These are phyloP conservation scores for Trifolium repens DNA, from an alignment of 306 rosid genomes.

Conservation along the genomic window DNA sequence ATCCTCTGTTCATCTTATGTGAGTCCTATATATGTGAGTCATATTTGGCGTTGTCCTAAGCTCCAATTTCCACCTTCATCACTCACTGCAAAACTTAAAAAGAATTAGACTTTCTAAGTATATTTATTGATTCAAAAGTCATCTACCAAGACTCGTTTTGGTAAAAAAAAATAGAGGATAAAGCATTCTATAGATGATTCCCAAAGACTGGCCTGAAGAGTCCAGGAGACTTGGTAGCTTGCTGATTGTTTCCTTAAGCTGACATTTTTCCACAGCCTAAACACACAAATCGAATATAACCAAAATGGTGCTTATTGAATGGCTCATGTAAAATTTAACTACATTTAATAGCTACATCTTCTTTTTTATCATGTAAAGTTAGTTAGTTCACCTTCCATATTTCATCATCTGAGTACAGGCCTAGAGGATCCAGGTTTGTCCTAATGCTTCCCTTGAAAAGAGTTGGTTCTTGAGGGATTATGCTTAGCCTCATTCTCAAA, in stretches of 20 bases:
- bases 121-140: too few relatives aligned
- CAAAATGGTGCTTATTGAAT: background rate
- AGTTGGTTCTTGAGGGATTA: constrained; percentile 87
- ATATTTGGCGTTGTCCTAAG: constrained; percentile 1
- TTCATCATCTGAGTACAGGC: constrained; percentile 57
- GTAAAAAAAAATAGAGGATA: too few relatives aligned
- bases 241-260: constrained; percentile 1
- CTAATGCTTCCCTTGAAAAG: constrained; percentile 76
- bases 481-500: constrained; percentile 71
- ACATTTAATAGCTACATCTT: background rate
- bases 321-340: background rate
- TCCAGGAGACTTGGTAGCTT: constrained; percentile 7
- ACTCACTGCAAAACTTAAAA: constrained; percentile 54
- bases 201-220: constrained; percentile 57
- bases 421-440: constrained; percentile 47
- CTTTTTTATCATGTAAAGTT: background rate
- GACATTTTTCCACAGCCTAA: constrained; percentile 1
- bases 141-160: too few relatives aligned
- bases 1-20: too few relatives aligned
- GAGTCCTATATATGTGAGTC: too few relatives aligned
- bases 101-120: constrained; percentile 5
- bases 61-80: constrained; percentile 90
- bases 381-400: constrained; percentile 69
- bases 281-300: background rate
- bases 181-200: background rate